These are phyloP conservation scores for Stromatinia cepivora DNA, from an alignment of 2,329 filamentous ascomycete genomes.

Conservation along the genomic window DNA sequence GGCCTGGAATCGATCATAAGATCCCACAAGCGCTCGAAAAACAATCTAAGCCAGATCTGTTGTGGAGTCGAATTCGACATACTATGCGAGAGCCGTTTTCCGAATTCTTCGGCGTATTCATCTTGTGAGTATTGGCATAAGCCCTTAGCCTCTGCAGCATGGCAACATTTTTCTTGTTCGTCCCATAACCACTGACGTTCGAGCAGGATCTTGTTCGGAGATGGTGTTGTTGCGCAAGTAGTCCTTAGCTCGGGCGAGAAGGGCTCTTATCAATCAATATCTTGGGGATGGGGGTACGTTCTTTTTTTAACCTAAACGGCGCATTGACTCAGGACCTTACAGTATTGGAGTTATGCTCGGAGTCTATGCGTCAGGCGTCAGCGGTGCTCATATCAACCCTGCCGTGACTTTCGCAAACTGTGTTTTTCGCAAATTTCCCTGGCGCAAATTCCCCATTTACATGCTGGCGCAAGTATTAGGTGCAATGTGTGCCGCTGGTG, in stretches of 20 bases:
- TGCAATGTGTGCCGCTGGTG: conserved; percentile 60
- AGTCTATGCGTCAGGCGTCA: conserved; percentile 63
- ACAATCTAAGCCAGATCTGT: conserved; percentile 32
- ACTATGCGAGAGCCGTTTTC: conserved; percentile 48
- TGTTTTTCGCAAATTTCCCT: conserved; percentile 66
- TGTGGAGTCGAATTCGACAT: conserved; percentile 34
- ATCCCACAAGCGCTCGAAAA: conserved; percentile 38
- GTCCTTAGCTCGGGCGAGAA: conserved; percentile 46
- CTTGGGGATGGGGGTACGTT: conserved; percentile 39
- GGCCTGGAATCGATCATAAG: conserved; percentile 40
- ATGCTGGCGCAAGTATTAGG: conserved; percentile 65
- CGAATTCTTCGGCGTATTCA: conserved; percentile 69
- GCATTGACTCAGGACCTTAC: conserved; percentile 22
- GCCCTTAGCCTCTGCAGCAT: not conserved
- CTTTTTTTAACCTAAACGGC: not conserved
- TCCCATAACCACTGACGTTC: not conserved
- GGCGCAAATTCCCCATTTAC: conserved; percentile 68
- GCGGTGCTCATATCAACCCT: conserved; percentile 68
- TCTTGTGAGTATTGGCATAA: conserved; percentile 44
- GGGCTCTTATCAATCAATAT: conserved; percentile 38
- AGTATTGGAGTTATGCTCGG: conserved; percentile 70
- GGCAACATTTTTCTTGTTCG: not conserved
- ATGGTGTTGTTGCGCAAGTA: conserved; percentile 69
- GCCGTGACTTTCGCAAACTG: conserved; percentile 65
- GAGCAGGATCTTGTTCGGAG: conserved; percentile 56